Conservation (phyloP, 202 grass and related monocot species). For the Hordeum pubiflorum region DNA sequence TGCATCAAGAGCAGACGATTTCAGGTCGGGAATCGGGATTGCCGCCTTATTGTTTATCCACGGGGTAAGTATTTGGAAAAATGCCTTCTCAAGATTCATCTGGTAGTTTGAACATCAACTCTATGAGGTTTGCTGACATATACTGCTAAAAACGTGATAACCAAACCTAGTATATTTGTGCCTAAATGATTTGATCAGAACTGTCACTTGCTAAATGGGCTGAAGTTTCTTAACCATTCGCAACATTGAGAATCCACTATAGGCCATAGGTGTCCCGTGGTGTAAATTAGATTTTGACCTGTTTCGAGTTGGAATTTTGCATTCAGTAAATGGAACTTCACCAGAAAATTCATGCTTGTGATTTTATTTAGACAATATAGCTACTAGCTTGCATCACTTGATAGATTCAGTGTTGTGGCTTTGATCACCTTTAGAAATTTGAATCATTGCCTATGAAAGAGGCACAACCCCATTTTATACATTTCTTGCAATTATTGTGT, state of each 20-base stretch:
- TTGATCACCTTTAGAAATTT: neutral
- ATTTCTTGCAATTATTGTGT: neutral
- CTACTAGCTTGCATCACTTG: constrained; percentile 1
- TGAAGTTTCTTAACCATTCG: neutral
- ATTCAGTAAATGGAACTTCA: neutral
- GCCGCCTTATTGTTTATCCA: constrained; percentile 97
- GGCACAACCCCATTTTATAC: neutral
- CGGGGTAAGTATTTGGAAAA: constrained; percentile 52
- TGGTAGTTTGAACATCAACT: constrained; percentile 8
- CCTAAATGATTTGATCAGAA: constrained; percentile 13
- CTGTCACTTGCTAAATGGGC: constrained; percentile 5
- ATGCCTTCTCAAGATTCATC: neutral
- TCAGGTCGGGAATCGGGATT: constrained; percentile 85
- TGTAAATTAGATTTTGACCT: neutral
- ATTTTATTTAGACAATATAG: neutral
- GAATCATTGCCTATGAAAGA: neutral
- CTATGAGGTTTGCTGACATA: constrained; percentile 10
- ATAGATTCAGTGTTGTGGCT: neutral
- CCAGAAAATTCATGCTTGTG: neutral
- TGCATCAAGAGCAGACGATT: constrained; percentile 94
- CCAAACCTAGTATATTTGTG: neutral
- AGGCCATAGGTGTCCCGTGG: neutral
- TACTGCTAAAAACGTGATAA: constrained; percentile 23
- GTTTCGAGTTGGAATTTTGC: neutral
- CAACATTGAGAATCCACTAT: constrained; percentile 1